Percentiles rank a stretch among this genome's conserved stretches.
Conservation (phyloP, 305 asterid species). For the Coffea humblotiana region DNA sequence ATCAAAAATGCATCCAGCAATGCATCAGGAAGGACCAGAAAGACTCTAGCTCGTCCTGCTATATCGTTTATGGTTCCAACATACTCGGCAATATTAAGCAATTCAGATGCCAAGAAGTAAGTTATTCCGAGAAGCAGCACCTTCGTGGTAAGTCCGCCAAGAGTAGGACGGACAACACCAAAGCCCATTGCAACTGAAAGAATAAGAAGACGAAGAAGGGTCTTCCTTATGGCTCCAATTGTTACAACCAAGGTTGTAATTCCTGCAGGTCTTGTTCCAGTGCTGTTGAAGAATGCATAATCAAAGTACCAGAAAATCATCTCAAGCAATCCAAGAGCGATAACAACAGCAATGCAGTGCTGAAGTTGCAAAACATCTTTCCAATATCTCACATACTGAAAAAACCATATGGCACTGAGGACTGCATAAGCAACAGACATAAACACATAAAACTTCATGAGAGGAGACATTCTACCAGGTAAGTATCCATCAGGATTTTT, state of each 20-base stretch:
- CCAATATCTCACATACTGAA: slow-evolving; percentile 79
- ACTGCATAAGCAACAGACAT: slow-evolving; percentile 74
- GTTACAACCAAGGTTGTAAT: slow-evolving; percentile 93
- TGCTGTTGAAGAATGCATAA: slow-evolving; percentile 78
- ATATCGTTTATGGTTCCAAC: slow-evolving; percentile 93
- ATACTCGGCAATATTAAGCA: slow-evolving; percentile 78
- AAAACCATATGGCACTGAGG: slow-evolving; percentile 74
- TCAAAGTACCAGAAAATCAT: slow-evolving; percentile 95
- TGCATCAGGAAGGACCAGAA: slow-evolving; percentile 90
- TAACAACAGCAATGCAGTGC: slow-evolving; percentile 83
- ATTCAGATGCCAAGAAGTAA: slow-evolving; percentile 72
- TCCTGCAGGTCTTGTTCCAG: slow-evolving; percentile 87
- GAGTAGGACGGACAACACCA: slow-evolving; percentile 97
- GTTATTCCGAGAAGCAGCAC: slow-evolving; percentile 84
- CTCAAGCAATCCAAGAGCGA: slow-evolving; percentile 87
- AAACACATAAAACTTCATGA: slow-evolving; percentile 71
- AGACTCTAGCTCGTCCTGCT: slow-evolving; percentile 83
- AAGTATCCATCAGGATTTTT: slow-evolving; percentile 87
- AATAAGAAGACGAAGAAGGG: slow-evolving; percentile 80
- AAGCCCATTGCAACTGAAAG: slow-evolving; percentile 96
- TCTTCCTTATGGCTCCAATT: slow-evolving; percentile 74
- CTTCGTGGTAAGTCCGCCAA: slow-evolving; percentile 91
- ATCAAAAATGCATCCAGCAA: slow-evolving; percentile 88
- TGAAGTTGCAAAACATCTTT: slow-evolving; percentile 81
- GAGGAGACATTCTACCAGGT: slow-evolving; percentile 97